Evolutionary conservation across 2,329 filamentous ascomycete species (phyloP).

Genomic region (Daldinia eschscholtzii): DNA sequence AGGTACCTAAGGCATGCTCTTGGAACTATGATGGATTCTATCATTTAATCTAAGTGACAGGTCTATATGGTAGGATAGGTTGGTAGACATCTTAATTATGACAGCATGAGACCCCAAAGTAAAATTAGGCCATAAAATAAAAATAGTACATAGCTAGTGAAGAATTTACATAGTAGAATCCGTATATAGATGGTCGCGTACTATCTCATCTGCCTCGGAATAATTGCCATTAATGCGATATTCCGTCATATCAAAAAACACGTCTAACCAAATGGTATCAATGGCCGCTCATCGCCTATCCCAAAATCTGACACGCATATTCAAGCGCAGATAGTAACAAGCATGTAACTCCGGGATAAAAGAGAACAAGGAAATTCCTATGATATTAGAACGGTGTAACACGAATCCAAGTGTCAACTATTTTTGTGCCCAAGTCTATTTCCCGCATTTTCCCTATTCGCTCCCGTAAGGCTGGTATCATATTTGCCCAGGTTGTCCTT

Average conservation of each 20-base stretch:
- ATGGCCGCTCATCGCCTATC: slow-evolving; percentile 29
- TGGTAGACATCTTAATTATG: neutral
- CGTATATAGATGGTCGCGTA: slow-evolving; percentile 1
- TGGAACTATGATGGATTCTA: neutral
- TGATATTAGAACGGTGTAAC: slow-evolving; percentile 18
- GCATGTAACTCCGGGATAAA: slow-evolving; percentile 20
- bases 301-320: slow-evolving; percentile 30
- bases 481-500: slow-evolving; percentile 18
- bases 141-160: slow-evolving; percentile 24
- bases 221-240: slow-evolving; percentile 25
- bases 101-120: slow-evolving; percentile 5
- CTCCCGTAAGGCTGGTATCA: slow-evolving; percentile 7
- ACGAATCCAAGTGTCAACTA: slow-evolving; percentile 5
- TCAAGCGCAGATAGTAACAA: slow-evolving; percentile 15
- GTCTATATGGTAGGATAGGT: neutral
- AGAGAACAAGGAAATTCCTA: slow-evolving; percentile 1
- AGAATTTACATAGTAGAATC: slow-evolving; percentile 9
- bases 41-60: neutral
- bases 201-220: slow-evolving; percentile 15
- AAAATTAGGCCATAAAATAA: slow-evolving; percentile 14
- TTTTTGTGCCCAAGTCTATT: slow-evolving; percentile 19
- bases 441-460: slow-evolving; percentile 10
- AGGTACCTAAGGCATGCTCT: neutral
- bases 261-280: slow-evolving; percentile 35
- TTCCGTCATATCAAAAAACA: slow-evolving; percentile 22